Base-by-base conservation (phyloP, 768 basidiomycete species). In the Cystoderma amianthinum region DNA sequence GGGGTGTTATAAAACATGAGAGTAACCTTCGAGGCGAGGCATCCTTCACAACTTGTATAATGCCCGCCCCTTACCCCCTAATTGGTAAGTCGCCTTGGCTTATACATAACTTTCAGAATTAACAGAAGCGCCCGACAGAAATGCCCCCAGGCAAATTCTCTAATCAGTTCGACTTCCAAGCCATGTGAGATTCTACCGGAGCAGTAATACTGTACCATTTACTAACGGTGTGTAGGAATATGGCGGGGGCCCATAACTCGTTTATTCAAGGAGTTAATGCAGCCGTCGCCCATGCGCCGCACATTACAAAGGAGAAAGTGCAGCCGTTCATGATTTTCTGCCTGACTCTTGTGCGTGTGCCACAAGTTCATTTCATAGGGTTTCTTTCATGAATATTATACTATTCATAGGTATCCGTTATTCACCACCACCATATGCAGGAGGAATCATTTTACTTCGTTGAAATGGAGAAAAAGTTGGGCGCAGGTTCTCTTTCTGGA, bases 381-480 rank as follows among this genome's bases (percentile, higher is more conserved):
- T 2, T 11, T 34, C 4, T 15, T 2, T 25, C 32, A 12, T 16
- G 25, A 16, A 1, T 12, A 25, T 7, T n/a, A n/a, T n/a, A n/a
- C n/a, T n/a, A n/a, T 34, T 4, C 32, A 15, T 30, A 60, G 56
- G 36, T 57, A 3, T 43, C 43, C 3, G 34, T 46, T 46, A 45
- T 62, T 5, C 58, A 60, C 32, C 56, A 60, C 21, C 62, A 64
- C 38, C 60, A 64, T 38, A 13, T 44, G 28, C 38, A 59, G 1
- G 62, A 61, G 34, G 62, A 64, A 38, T 50, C 52, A 4, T 45
- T 50, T 6, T 19, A 49, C 10, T 64, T 64, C 20, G 52, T 53
- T 7, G 41, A 49, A 3, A 48, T 50, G 20, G 59, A 61, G 23
- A 41, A 50, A 23, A 61, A 60, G 34, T 41, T 62, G 3, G 57